Evolutionary conservation across 169 alveolate species (phyloP).

Genomic region (Blepharisma undulans): DNA sequence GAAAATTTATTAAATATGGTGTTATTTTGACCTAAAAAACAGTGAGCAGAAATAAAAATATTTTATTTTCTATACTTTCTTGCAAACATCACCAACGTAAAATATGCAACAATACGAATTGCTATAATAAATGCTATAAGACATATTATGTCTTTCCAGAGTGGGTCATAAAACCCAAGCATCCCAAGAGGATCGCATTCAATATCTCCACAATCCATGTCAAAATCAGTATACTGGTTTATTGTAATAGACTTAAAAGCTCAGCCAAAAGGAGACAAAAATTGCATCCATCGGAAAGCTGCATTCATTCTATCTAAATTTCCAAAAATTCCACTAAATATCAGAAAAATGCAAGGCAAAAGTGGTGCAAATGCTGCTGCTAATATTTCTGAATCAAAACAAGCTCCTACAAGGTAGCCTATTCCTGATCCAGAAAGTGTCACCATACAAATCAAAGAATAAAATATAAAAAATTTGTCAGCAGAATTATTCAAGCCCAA

Average conservation of each 20-base stretch:
- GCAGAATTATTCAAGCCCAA: neutral
- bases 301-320: slow-evolving; percentile 38
- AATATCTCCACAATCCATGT: neutral
- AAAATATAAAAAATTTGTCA: neutral
- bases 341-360: slow-evolving; percentile 42
- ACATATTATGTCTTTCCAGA: neutral
- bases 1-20: neutral
- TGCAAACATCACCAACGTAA: neutral
- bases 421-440: neutral
- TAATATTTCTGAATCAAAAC: too few species aligned
- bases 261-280: slow-evolving; percentile 39
- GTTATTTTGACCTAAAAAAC: too few species aligned
- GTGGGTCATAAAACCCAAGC: neutral
- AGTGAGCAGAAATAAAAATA: neutral
- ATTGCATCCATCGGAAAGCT: slow-evolving; percentile 55
- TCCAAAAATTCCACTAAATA: slow-evolving; percentile 61
- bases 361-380: slow-evolving; percentile 44
- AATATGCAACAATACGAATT: neutral
- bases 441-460: neutral
- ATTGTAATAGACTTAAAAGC: neutral
- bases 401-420: slow-evolving; percentile 8
- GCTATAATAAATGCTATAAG: neutral
- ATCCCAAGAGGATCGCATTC: neutral
- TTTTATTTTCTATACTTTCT: neutral
- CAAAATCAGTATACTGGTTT: neutral